A percentile compares a stretch with the other conserved stretches of the same genome.
phyloP scores from a whole-genome alignment of 1,139 yeast species.

The Hemisphaericaspora xylofermentans region DNA sequence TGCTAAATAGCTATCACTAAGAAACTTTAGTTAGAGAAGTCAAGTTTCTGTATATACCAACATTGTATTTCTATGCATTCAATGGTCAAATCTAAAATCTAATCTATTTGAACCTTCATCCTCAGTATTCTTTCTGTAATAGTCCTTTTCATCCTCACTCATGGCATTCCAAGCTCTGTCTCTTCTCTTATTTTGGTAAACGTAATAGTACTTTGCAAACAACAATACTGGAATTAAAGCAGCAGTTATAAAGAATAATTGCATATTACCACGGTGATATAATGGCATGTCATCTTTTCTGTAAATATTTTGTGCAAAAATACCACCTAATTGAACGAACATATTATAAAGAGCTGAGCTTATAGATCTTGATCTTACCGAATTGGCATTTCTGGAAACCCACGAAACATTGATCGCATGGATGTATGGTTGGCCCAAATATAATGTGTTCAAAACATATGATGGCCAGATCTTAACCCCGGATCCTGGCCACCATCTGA shows the following conservation, averaged over 20 bases:
- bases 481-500: conserved; percentile 54
- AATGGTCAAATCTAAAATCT: conserved; percentile 44
- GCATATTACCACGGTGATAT: conserved; percentile 54
- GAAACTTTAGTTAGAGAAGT: background rate
- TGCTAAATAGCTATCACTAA: no score
- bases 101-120: conserved; percentile 57
- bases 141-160: conserved; percentile 45
- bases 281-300: conserved; percentile 56
- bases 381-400: conserved; percentile 60
- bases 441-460: conserved; percentile 46
- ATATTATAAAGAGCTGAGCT: conserved; percentile 56
- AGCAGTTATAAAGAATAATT: conserved; percentile 18
- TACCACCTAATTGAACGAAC: conserved; percentile 55
- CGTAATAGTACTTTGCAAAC: conserved; percentile 39
- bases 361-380: conserved; percentile 56
- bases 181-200: conserved; percentile 45
- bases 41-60: background rate
- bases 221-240: conserved; percentile 21
- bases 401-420: conserved; percentile 59
- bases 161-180: conserved; percentile 47
- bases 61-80: background rate
- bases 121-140: conserved; percentile 40
- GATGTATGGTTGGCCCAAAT: conserved; percentile 49
- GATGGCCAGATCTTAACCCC: conserved; percentile 51
- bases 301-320: conserved; percentile 55